phyloP scores from a whole-genome alignment of 202 grass and related monocot species.

The Alloteropsis angusta region DNA sequence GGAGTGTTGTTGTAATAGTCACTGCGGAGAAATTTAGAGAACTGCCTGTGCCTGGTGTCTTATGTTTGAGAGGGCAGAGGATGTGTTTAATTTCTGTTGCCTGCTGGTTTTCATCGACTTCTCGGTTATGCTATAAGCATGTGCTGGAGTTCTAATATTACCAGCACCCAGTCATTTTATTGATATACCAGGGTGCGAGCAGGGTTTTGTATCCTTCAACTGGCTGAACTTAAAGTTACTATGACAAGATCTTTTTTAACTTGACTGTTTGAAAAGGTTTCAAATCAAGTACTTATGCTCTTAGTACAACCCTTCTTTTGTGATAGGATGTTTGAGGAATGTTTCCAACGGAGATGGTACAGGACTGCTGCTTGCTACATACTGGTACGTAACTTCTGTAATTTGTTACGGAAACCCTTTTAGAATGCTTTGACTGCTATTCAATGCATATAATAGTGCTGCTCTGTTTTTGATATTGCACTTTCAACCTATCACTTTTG shows the following conservation, averaged over 20 bases:
- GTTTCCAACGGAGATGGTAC: conserved; percentile 97
- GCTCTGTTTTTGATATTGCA: neutral
- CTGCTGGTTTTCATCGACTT: neutral
- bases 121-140: conserved; percentile 8
- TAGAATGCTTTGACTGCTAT: neutral
- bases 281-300: conserved; percentile 9
- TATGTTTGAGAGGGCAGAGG: conserved; percentile 3
- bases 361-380: conserved; percentile 99
- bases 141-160: neutral
- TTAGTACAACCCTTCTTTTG: conserved; percentile 17
- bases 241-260: neutral
- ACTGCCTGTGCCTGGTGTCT: neutral
- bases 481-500: neutral
- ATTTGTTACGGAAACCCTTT: neutral
- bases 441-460: neutral
- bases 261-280: neutral
- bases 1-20: neutral
- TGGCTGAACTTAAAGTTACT: neutral
- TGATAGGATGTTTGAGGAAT: conserved; percentile 98
- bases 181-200: neutral
- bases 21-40: neutral
- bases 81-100: conserved; percentile 5
- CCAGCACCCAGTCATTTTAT: neutral
- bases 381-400: conserved; percentile 45
- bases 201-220: conserved; percentile 3